phyloP scores from a whole-genome alignment of 495 filamentous ascomycete genomes.

The Podospora pseudoanserina region DNA sequence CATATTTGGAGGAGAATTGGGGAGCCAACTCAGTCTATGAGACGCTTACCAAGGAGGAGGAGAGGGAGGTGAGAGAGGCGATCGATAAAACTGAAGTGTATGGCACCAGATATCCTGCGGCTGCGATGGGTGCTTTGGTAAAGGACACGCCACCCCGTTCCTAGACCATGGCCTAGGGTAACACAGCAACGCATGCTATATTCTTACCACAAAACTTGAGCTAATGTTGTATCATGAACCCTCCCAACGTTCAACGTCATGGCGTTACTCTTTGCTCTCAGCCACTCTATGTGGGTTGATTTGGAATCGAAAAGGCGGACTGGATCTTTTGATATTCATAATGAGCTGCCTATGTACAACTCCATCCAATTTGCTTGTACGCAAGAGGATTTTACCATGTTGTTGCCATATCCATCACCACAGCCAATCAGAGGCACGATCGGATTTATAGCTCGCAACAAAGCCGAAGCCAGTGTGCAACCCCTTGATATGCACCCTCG shows the following conservation, averaged over 20 bases:
- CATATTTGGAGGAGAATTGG: conserved; percentile 17
- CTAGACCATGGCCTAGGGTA: neutral
- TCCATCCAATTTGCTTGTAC: too few relatives aligned
- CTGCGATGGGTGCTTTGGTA: conserved; percentile 15
- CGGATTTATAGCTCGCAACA: neutral
- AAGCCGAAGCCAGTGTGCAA: neutral
- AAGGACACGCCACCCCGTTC: conserved; percentile 14
- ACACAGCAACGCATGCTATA: neutral
- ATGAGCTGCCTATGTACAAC: too few relatives aligned
- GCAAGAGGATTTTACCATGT: too few relatives aligned
- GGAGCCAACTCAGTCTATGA: conserved; percentile 10
- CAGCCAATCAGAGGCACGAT: neutral
- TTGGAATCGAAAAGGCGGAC: too few relatives aligned
- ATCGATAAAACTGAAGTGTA: conserved; percentile 14
- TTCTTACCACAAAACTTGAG: too few relatives aligned
- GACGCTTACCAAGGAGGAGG: conserved; percentile 11
- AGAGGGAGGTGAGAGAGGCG: conserved; percentile 9
- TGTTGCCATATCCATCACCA: neutral
- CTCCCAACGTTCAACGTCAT: too few relatives aligned
- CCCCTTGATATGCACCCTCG: neutral
- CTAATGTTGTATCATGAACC: too few relatives aligned
- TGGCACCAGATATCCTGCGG: conserved; percentile 13
- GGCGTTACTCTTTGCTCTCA: too few relatives aligned
- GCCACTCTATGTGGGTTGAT: too few relatives aligned
- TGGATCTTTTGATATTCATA: too few relatives aligned